Base-by-base conservation (phyloP, 2,329 filamentous ascomycete species). In the Aspergillus sp. region DNA sequence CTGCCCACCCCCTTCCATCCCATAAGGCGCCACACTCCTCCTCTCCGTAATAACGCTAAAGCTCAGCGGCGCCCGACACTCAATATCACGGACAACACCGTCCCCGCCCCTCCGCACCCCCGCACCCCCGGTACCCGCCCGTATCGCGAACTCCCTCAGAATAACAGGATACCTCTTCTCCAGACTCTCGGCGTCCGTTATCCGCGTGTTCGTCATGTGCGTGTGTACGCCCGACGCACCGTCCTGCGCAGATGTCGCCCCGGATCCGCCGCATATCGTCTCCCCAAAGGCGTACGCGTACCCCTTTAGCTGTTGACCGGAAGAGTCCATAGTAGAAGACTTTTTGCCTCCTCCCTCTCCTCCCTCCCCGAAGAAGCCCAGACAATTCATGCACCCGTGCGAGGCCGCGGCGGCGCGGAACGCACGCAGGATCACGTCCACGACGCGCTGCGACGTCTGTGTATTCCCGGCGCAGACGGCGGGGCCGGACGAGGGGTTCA, bases 141-240 rank as follows among this genome's bases (percentile, higher is more conserved):
- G 78, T 7, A 95, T 77, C 3, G 83, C 82, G 70, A 95, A 95
- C 66, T 90, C 84, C 3, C 88, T 81, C 42, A 95, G 75, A 6
- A 95, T 77, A 2, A 92, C 89, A 0, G 90, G 90, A 66, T 93
- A 93, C 3, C 90, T 79, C 39, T 89, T 83, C 76, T 95, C 90
- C 60, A 95, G 90, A 9, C 93, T 85, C 70, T 96, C 90, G 0
- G 88, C 83, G 70, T 96, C 90, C 0, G 90, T 93, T 69, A 93
- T 95, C 4, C 90, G 83, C 1, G 90, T 95, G 72, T 95, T 96
- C 11, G 90, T 95, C 89, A 93, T 93, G 75, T 93, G 90, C 3
- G 86, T 89, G 69, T 95, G 89, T 26, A 93, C 89, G 18, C 89
- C 90, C 56, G 81, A 86, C 18, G 89, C 88, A 22, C 90, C 90